These are phyloP conservation scores for Lichtheimia ornata DNA, from an alignment of 371 early-diverging fungal genomes.

Conservation along the genomic window DNA sequence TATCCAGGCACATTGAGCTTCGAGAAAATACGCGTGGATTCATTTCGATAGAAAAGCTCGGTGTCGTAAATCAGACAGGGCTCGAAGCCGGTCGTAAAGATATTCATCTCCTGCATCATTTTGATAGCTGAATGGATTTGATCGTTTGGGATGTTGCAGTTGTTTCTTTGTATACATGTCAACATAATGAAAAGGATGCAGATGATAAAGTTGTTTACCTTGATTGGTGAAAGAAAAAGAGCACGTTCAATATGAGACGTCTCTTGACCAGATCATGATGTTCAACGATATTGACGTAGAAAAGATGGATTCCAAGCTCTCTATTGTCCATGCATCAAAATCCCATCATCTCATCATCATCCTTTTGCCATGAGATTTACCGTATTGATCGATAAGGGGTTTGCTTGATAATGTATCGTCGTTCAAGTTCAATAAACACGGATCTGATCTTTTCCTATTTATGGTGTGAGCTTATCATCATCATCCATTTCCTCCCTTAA, in stretches of 20 bases:
- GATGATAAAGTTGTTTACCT: background rate
- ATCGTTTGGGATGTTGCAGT: background rate
- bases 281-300: background rate
- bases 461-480: background rate
- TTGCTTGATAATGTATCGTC: background rate
- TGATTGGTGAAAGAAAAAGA: background rate
- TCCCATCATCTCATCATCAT: too few species aligned
- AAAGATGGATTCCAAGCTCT: background rate
- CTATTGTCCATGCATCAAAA: background rate
- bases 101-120: background rate
- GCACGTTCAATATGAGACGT: background rate
- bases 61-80: background rate
- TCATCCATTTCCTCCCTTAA: too few species aligned
- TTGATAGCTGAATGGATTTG: background rate
- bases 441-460: background rate
- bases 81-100: background rate
- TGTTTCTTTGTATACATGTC: background rate
- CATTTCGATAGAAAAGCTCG: background rate
- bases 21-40: background rate
- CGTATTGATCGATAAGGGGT: background rate
- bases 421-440: slow-evolving; percentile 1
- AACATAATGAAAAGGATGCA: too few species aligned
- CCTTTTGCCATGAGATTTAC: background rate
- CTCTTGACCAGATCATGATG: background rate
- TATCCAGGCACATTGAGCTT: background rate